Evolutionary conservation across 2,329 filamentous ascomycete species (phyloP).

Genomic region (Colletotrichum sansevieriae): DNA sequence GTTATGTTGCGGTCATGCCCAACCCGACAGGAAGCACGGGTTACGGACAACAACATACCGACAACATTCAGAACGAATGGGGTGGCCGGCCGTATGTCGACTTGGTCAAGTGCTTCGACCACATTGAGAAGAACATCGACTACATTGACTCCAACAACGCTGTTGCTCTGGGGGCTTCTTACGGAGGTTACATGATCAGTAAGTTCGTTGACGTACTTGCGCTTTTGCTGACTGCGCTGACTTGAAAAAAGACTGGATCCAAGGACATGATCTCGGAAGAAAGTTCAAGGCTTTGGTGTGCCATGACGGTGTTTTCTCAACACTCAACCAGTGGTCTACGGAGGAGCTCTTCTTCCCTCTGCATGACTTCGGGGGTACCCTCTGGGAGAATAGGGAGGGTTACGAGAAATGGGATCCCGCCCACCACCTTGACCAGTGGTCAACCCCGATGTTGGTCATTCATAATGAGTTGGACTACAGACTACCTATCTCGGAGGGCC

Average conservation of each 20-base stretch:
- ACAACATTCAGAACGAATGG: conserved; percentile 86
- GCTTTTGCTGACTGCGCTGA: conserved; percentile 42
- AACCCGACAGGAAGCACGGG: conserved; percentile 89
- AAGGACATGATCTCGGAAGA: conserved; percentile 84
- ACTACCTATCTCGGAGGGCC: conserved; percentile 84
- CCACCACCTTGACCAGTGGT: conserved; percentile 76
- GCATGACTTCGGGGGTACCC: conserved; percentile 74
- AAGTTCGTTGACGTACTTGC: conserved; percentile 43
- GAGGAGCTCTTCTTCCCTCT: conserved; percentile 80
- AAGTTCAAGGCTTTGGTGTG: conserved; percentile 90
- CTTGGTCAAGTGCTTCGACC: conserved; percentile 82
- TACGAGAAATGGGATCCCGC: conserved; percentile 81
- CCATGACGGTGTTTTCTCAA: conserved; percentile 88
- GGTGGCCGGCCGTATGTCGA: conserved; percentile 88
- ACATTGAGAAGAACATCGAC: conserved; percentile 73
- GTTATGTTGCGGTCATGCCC: conserved; percentile 84
- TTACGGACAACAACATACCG: conserved; percentile 82
- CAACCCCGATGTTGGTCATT: conserved; percentile 86
- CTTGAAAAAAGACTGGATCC: conserved; percentile 80
- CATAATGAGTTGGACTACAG: conserved; percentile 94
- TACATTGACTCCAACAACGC: conserved; percentile 78
- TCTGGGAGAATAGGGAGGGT: conserved; percentile 71
- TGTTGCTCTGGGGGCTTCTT: conserved; percentile 81
- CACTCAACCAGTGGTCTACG: conserved; percentile 72
- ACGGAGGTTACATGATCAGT: conserved; percentile 83